phyloP scores from a whole-genome alignment of 1,284 basidiomycete genomes.

The Phellopilus nigrolimitatus region DNA sequence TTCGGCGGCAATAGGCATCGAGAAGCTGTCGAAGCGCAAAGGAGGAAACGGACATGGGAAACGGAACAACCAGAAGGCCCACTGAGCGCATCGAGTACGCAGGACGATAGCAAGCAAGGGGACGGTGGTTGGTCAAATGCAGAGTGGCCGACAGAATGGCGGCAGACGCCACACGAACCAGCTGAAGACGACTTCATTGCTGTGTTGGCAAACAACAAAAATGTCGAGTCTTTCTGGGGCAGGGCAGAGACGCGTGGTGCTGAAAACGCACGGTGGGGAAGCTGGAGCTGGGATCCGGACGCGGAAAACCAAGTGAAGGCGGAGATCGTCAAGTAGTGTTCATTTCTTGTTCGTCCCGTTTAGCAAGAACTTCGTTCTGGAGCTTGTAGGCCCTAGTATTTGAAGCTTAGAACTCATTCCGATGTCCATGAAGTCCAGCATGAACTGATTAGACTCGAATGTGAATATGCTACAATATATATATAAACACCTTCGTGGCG shows the following conservation, averaged over 20 bases:
- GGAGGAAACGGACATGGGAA: background rate
- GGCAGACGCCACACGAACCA: background rate
- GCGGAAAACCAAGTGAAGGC: background rate
- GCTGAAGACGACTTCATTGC: background rate
- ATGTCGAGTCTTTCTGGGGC: background rate
- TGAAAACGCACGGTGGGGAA: background rate
- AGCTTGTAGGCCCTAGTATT: background rate
- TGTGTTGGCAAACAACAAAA: background rate
- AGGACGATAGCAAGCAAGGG: background rate
- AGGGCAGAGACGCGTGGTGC: background rate
- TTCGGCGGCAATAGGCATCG: slow-evolving; percentile 11
- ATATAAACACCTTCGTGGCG: slow-evolving; percentile 1
- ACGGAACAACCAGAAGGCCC: background rate
- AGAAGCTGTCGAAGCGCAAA: slow-evolving; percentile 7
- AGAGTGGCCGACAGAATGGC: background rate
- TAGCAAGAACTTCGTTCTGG: no score
- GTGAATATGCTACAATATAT: slow-evolving; percentile 1
- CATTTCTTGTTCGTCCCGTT: no score
- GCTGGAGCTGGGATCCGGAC: background rate
- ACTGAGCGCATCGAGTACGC: background rate
- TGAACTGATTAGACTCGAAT: background rate
- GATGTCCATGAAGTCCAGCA: background rate
- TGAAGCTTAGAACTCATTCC: no score
- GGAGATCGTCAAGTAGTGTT: no score
- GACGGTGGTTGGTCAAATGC: background rate